Evolutionary conservation across 2,329 filamentous ascomycete species (phyloP), one percentile per base, ranked within the genome.

Genomic region (Ampelomyces quisqualis): DNA sequence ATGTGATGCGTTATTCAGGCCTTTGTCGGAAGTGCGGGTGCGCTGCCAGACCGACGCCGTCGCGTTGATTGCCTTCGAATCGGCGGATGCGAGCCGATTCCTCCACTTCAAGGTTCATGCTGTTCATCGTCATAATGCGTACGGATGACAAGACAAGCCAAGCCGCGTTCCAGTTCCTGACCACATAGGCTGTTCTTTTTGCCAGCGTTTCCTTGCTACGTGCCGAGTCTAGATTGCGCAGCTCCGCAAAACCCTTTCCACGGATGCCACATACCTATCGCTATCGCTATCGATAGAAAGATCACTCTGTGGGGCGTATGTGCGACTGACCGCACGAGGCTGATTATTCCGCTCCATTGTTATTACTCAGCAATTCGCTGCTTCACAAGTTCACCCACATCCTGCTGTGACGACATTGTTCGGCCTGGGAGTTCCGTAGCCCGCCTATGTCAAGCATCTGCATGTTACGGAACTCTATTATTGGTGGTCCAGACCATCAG

Each of bases 1-100:
- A 60, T 57, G 43, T 48, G 51, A 40, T 42, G 42, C 42, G 53
- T 45, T 34, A 40, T 50, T 45, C 45, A 47, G 53, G 44, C 47
- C 40, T 45, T 53, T 35, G 47, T 51, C 62, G 64, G 64, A 56
- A 65, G 55, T 27, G 62, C 62, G 64, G 62, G 58, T 58, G 55
- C 55, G 49, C 38, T 44, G 51, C 51, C 49, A 57, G 55, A 52
- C 58, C 58, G 51, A 57, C 59, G 53, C 59, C 59, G 53, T 57
- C 51, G 49, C 47, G 40, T 46, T 47, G 32, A 40, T 40, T 40
- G 47, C 48, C 49, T 42, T 59, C 53, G 54, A 60, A 58, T 58
- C 56, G 57, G 54, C 51, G 45, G 52, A 45, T 38, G 47, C 47
- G 51, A 51, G 53, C 58, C 45, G 51, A 45, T 35, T 47, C 38